Evolutionary conservation across 352 stramenopile species (phyloP).

Genomic region (Globisporangium barbulae): DNA sequence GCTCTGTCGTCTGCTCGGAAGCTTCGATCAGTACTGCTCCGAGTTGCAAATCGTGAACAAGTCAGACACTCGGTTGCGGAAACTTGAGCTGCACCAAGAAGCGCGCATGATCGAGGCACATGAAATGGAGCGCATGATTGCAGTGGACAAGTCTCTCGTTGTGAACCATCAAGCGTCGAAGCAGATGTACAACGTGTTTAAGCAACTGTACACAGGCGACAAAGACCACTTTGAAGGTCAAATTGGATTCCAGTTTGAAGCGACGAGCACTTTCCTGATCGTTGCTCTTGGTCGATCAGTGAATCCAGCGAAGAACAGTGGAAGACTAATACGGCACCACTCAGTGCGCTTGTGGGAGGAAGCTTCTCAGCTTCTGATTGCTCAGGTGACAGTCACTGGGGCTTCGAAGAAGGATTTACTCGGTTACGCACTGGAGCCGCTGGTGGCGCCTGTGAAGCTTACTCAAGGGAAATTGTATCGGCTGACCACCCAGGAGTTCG

Average conservation of each 20-base stretch:
- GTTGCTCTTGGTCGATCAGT: constrained; percentile 80
- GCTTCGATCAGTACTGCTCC: constrained; percentile 72
- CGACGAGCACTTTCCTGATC: constrained; percentile 75
- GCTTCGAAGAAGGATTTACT: constrained; percentile 66
- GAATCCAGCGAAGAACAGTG: constrained; percentile 61
- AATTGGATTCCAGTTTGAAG: constrained; percentile 89
- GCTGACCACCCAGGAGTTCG: constrained; percentile 84
- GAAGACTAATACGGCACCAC: constrained; percentile 64
- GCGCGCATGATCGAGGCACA: constrained; percentile 60
- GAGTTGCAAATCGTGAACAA: constrained; percentile 58
- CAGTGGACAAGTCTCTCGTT: constrained; percentile 41
- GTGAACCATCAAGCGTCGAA: constrained; percentile 55
- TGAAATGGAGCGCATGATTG: constrained; percentile 54
- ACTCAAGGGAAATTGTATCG: constrained; percentile 85
- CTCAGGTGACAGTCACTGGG: constrained; percentile 55
- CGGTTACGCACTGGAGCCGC: constrained; percentile 71
- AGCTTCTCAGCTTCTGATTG: constrained; percentile 62
- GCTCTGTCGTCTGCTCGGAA: constrained; percentile 58
- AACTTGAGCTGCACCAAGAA: constrained; percentile 59
- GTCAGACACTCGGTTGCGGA: constrained; percentile 56
- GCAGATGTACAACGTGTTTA: constrained; percentile 85
- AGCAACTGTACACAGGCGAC: constrained; percentile 84
- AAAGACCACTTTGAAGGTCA: constrained; percentile 90
- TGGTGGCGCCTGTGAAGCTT: constrained; percentile 50
- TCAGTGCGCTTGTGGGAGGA: constrained; percentile 85